Percentiles rank a stretch among this genome's conserved stretches.
Evolutionary conservation across 805 yeast genomes (phyloP).

Genomic region (Yamadazyma endophytica): DNA sequence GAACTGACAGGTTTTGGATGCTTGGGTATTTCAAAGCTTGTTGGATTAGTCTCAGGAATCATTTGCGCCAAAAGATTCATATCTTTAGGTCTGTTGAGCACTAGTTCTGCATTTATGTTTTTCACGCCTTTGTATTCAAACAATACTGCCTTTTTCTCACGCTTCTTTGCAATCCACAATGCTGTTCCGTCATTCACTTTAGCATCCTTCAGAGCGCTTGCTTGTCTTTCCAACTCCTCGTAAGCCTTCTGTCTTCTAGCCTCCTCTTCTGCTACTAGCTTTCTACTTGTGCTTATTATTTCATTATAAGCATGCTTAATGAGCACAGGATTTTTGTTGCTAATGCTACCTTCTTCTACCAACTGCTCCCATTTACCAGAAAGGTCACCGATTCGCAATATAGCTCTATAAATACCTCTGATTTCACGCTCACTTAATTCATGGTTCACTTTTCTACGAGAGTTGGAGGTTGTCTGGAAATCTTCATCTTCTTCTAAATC

Average conservation of each 20-base stretch:
- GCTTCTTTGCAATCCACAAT: constrained; percentile 59
- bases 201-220: constrained; percentile 34
- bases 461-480: constrained; percentile 36
- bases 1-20: constrained; percentile 79
- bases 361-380: constrained; percentile 75
- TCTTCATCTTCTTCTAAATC: constrained; percentile 36
- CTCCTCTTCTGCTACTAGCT: constrained; percentile 62
- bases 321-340: constrained; percentile 77
- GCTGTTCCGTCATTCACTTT: constrained; percentile 41
- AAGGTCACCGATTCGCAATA: constrained; percentile 78
- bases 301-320: constrained; percentile 76
- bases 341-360: constrained; percentile 83
- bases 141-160: constrained; percentile 84
- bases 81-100: constrained; percentile 81
- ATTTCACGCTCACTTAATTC: constrained; percentile 81
- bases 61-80: constrained; percentile 57
- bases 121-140: constrained; percentile 87
- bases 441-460: constrained; percentile 22
- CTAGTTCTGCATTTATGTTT: constrained; percentile 84
- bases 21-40: constrained; percentile 54
- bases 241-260: constrained; percentile 52
- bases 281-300: constrained; percentile 57
- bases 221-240: constrained; percentile 57
- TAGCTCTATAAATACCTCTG: constrained; percentile 78
- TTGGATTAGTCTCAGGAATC: constrained; percentile 53